Evolutionary conservation across 176 grass and related monocot species (phyloP).

Genomic region (Oryza glumipatula): DNA sequence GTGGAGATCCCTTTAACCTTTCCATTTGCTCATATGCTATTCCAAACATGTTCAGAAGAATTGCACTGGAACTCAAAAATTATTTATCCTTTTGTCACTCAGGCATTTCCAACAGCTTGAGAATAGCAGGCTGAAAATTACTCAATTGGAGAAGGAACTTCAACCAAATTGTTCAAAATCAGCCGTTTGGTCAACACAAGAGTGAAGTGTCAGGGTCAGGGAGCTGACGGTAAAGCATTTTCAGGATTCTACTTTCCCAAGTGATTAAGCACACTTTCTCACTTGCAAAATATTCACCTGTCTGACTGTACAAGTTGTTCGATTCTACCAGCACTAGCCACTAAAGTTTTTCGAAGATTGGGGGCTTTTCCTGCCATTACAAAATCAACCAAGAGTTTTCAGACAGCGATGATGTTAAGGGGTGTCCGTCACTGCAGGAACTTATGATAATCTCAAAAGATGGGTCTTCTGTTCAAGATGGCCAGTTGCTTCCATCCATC

Average conservation of each 20-base stretch:
- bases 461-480: conserved; percentile 49
- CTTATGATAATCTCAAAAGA: conserved; percentile 54
- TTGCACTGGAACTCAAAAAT: not conserved
- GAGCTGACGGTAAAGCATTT: conserved; percentile 63
- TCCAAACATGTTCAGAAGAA: not conserved
- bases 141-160: conserved; percentile 65
- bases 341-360: conserved; percentile 56
- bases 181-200: too few species aligned
- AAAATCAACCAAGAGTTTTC: conserved; percentile 63
- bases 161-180: not conserved
- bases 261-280: conserved; percentile 55
- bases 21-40: not conserved
- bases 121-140: conserved; percentile 59
- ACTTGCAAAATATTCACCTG: conserved; percentile 70
- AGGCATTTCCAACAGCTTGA: conserved; percentile 75
- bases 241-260: conserved; percentile 56
- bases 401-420: conserved; percentile 36
- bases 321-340: conserved; percentile 48
- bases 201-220: too few species aligned
- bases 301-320: conserved; percentile 59
- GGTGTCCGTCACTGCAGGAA: conserved; percentile 67
- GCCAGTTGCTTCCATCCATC: conserved; percentile 51
- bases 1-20: not conserved
- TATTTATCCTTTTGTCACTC: not conserved
- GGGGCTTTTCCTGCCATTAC: conserved; percentile 40